These are phyloP conservation scores for Amoebophrya sp. DNA, from an alignment of 169 alveolate genomes.

Conservation along the genomic window DNA sequence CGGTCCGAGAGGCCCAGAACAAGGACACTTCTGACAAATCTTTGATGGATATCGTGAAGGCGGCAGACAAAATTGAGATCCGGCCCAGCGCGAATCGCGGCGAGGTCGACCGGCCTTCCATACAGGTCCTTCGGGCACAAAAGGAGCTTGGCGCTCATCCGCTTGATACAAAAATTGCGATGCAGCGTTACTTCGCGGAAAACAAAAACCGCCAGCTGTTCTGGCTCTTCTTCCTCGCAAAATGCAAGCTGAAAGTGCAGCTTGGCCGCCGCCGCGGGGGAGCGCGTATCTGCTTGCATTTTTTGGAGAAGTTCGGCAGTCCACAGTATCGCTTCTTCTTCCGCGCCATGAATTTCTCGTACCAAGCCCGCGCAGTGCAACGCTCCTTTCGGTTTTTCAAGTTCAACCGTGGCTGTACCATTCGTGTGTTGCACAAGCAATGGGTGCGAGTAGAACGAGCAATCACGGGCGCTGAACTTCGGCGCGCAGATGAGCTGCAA, in stretches of 20 bases:
- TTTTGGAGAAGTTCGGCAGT: background rate
- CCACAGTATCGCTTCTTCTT: background rate
- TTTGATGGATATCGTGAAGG: too few relatives aligned
- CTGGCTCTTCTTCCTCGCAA: background rate
- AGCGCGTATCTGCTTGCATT: background rate
- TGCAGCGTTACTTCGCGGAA: background rate
- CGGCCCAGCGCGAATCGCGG: too few relatives aligned
- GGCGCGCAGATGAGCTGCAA: background rate
- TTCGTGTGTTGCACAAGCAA: background rate
- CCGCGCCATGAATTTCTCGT: background rate
- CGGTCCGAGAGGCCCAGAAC: too few relatives aligned
- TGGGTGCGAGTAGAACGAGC: background rate
- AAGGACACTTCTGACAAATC: too few relatives aligned
- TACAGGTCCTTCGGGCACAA: background rate
- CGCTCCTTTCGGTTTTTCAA: background rate
- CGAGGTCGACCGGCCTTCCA: too few relatives aligned
- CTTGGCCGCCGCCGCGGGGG: background rate
- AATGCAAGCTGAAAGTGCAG: background rate
- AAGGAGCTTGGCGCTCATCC: background rate
- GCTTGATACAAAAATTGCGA: background rate
- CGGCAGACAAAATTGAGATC: too few relatives aligned
- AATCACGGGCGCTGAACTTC: background rate
- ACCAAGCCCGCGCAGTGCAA: background rate
- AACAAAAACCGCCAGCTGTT: background rate
- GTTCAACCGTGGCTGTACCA: background rate